phyloP scores from a whole-genome alignment of 345 rosid species.

The Populus davidiana region DNA sequence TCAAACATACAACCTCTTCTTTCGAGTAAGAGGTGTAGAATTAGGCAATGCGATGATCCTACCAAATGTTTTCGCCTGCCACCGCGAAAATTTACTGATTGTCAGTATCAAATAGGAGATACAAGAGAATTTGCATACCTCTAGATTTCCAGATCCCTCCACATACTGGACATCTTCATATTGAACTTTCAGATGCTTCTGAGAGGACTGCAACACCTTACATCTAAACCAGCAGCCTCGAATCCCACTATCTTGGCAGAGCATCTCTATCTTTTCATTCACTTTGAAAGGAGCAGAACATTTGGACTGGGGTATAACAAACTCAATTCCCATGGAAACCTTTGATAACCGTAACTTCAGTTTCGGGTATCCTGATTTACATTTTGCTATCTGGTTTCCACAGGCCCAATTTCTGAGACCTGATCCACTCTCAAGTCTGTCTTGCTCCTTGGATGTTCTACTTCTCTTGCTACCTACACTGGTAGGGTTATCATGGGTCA shows the following conservation, averaged over 20 bases:
- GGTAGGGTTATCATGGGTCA: constrained; percentile 23
- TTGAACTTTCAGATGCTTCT: constrained; percentile 68
- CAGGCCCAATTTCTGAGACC: background rate
- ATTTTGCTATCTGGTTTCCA: background rate
- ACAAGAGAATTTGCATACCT: constrained; percentile 45
- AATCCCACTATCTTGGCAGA: constrained; percentile 96
- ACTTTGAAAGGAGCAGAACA: constrained; percentile 31
- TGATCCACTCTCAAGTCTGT: background rate
- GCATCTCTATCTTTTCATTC: constrained; percentile 70
- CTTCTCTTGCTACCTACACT: background rate
- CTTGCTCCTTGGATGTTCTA: background rate
- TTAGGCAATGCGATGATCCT: background rate
- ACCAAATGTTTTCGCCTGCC: background rate
- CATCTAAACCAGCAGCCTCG: constrained; percentile 99
- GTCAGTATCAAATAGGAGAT: background rate
- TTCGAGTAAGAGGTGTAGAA: background rate
- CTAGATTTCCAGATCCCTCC: constrained; percentile 75
- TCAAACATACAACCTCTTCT: background rate
- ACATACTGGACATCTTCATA: constrained; percentile 88
- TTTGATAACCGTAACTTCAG: constrained; percentile 35
- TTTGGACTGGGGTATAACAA: constrained; percentile 21
- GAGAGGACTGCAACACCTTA: constrained; percentile 60
- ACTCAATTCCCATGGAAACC: background rate
- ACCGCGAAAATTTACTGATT: background rate
- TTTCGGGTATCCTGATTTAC: constrained; percentile 33